Base-by-base conservation (phyloP, 1,284 basidiomycete genomes). In the Ustilago nuda region DNA sequence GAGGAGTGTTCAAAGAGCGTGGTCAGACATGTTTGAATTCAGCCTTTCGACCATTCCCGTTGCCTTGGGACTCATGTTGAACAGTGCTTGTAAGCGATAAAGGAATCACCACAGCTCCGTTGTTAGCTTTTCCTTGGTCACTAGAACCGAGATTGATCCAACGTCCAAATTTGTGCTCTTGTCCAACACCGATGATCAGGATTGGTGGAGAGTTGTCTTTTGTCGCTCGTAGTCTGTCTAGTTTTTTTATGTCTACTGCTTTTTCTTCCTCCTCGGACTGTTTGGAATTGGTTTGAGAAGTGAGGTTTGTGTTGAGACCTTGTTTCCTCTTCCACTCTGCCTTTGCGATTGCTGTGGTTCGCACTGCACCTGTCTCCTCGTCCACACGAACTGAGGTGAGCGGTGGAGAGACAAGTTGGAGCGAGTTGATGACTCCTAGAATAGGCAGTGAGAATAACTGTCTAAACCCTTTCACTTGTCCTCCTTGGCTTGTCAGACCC, bases 81-180 rank as follows among this genome's bases (percentile, higher is more conserved):
- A 41, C 6, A 30, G 43, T 17, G 1, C 23, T 12, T 8, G 50
- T 52, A 8, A 60, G 43, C n/a, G 5, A 36, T 0, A 82, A 45
- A 1, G 82, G 77, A 5, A 91, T 88, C 17, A 94, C 90, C 33
- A 94, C 82, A 0, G 92, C 89, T 8, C 91, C 91, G 83, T 96
- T 97, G 79, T 89, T 88, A 0, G 89, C 91, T 0, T 91, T 90
- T 35, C 92, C 92, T 67, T 92, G 82, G 13, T 48, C 46, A 9
- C 23, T 13, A 19, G n/a, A 19, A 9, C 27, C 8, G 13, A 48
- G n/a, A 56, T 88, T 90, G 79, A 94, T 87, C 96, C 96, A 99
- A 67, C 97, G 88, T 8, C 95, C 96, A 33, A 95, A 86, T 61
- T 93, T 90, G 79, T 92, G 93, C 86, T 99, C 96, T 83, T 94